Conservation (phyloP, 257 asterid species). For the Nicotiana tomentosiformis region DNA sequence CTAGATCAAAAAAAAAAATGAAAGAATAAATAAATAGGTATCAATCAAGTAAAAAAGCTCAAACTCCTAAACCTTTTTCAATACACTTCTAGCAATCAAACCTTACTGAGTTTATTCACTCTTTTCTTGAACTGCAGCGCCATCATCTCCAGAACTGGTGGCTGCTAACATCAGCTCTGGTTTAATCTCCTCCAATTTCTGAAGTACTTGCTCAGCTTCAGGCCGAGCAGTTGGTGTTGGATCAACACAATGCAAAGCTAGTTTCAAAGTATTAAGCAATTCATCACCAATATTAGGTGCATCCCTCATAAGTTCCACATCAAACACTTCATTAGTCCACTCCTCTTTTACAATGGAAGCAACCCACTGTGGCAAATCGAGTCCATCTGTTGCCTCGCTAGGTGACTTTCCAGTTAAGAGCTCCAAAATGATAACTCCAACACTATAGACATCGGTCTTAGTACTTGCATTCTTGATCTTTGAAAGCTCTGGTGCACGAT, state of each 20-base stretch:
- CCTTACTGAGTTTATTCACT: constrained; percentile 14
- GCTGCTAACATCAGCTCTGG: constrained; percentile 28
- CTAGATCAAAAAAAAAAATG: constrained; percentile 17
- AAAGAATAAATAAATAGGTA: constrained; percentile 23
- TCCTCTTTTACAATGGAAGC: constrained; percentile 89
- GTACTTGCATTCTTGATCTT: constrained; percentile 60
- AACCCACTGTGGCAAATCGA: constrained; percentile 84
- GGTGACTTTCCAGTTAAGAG: constrained; percentile 91
- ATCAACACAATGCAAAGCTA: constrained; percentile 88
- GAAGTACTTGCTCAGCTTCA: constrained; percentile 58
- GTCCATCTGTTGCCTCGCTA: constrained; percentile 76
- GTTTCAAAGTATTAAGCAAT: constrained; percentile 60
- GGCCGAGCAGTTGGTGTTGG: constrained; percentile 84
- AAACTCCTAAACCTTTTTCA: neutral
- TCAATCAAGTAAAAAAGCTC: neutral
- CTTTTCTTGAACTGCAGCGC: constrained; percentile 16
- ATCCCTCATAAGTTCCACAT: constrained; percentile 74
- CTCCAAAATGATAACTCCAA: constrained; percentile 82
- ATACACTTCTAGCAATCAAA: neutral
- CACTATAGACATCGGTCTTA: constrained; percentile 71
- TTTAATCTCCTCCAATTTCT: constrained; percentile 67
- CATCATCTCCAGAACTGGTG: constrained; percentile 31
- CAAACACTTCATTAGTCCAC: constrained; percentile 90
- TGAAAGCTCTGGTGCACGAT: constrained; percentile 83
- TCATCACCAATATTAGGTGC: constrained; percentile 61